Base-by-base conservation (phyloP, 129 eudicot genomes). In the Artemisia tridentata region DNA sequence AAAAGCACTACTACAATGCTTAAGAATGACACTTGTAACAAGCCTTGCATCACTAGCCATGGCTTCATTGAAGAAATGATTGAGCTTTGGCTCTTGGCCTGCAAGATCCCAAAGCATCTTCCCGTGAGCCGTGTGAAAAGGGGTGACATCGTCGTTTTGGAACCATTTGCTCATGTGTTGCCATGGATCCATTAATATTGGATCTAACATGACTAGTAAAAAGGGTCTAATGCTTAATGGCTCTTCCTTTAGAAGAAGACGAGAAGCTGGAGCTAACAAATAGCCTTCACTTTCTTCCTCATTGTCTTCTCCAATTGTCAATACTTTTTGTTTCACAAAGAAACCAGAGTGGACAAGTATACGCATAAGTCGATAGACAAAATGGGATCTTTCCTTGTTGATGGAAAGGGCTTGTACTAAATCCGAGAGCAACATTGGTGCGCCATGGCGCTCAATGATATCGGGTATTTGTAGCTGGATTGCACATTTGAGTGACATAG, bases 391-490 rank as follows among this genome's bases (percentile, higher is more conserved):
- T 2, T 41, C 65, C 1, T 78, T 60, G 65, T 69, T 71, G 25
- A 80, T 58, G 5, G 68, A 13, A 11, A 76, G 75, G 2, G 75
- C 69, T 0, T 48, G 46, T 17, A 60, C 54, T 6, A 75, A 59
- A 54, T 75, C 54, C 0, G 74, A 58, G 19, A 75, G 75, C 19
- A 21, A 47, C 80, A 75, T 75, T 10, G 69, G 80, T 47, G 62
- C 58, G 18, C 80, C 80, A 48, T 75, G 80, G 3, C 55, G 43
- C 23, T 80, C 5, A 25, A 84, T 83, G 23, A 78, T 34, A 50
- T 86, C 88, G 0, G 88, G 85, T 51, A 86, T 74, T 66, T 78
- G 80, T 14, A 86, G 72, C 25, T 83, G 65, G 46, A 86, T 56
- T 3, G 85, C 84, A 17, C 76, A 80, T 48, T 80, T 80, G 12